Evolutionary conservation across 169 alveolate genomes (phyloP).

Genomic region (Plasmodium vinckei): DNA sequence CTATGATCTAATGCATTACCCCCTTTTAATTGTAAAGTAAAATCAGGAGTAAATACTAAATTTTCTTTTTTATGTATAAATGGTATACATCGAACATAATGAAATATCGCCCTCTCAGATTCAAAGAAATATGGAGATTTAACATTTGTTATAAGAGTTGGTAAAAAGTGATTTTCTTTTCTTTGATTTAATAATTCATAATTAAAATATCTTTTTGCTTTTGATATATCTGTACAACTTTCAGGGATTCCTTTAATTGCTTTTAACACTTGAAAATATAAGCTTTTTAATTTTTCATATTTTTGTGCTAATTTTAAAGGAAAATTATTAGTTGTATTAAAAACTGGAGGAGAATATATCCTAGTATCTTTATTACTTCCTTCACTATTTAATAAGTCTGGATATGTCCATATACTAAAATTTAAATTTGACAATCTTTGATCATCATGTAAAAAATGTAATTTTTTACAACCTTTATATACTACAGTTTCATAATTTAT

Average conservation of each 20-base stretch:
- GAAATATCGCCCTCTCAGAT: conserved; percentile 78
- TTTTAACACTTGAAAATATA: conserved; percentile 52
- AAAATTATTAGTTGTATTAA: conserved; percentile 40
- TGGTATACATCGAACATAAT: conserved; percentile 79
- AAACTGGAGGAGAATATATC: conserved; percentile 24
- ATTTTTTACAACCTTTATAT: conserved; percentile 63
- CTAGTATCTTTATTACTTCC: not conserved
- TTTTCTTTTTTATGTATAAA: conserved; percentile 77
- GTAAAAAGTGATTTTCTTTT: conserved; percentile 74
- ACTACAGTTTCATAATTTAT: conserved; percentile 57
- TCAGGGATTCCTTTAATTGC: conserved; percentile 58
- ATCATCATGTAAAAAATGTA: conserved; percentile 45
- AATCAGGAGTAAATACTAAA: conserved; percentile 83
- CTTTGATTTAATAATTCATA: conserved; percentile 78
- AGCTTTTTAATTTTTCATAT: conserved; percentile 37
- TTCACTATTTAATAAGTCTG: conserved; percentile 28
- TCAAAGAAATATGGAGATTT: conserved; percentile 76
- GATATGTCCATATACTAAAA: conserved; percentile 70
- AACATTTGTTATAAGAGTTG: conserved; percentile 75
- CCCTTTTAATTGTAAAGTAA: conserved; percentile 84
- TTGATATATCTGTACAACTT: conserved; percentile 21
- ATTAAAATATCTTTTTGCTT: conserved; percentile 68
- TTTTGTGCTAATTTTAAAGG: conserved; percentile 65
- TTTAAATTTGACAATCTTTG: conserved; percentile 58
- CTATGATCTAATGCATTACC: conserved; percentile 89